These are phyloP conservation scores for Cryphonectria parasitica DNA, from an alignment of 2,329 filamentous ascomycete genomes.

Conservation along the genomic window DNA sequence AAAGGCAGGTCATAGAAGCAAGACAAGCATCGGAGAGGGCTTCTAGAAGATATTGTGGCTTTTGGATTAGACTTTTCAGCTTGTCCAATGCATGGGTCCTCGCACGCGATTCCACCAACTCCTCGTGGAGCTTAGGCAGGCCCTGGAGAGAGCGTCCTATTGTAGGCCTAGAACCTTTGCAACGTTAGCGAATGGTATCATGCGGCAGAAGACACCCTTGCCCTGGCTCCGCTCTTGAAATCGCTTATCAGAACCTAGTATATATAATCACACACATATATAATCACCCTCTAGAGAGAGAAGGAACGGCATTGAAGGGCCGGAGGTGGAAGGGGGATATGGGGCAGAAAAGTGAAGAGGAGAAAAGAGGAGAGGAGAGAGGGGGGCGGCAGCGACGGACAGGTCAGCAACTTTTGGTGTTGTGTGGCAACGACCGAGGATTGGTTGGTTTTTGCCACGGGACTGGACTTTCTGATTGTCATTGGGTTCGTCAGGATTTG, in stretches of 20 bases:
- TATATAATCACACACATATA: neutral
- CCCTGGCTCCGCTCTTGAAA: neutral
- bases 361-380: too few species aligned
- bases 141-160: neutral
- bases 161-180: neutral
- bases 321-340: too few species aligned
- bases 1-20: slow-evolving; percentile 1
- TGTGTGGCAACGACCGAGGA: neutral
- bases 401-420: neutral
- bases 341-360: neutral
- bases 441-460: neutral
- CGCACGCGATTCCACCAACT: neutral
- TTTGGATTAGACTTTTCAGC: neutral
- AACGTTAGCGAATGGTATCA: neutral
- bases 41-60: neutral
- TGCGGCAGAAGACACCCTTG: neutral
- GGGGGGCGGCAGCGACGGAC: too few species aligned
- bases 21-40: neutral
- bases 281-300: neutral
- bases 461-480: neutral
- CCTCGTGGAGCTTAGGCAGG: too few species aligned
- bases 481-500: neutral
- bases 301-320: too few species aligned
- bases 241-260: neutral
- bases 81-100: neutral